Evolutionary conservation across 352 stramenopile genomes (phyloP), one percentile per base, ranked within the genome.

Genomic region (Globisporangium alternatum): DNA sequence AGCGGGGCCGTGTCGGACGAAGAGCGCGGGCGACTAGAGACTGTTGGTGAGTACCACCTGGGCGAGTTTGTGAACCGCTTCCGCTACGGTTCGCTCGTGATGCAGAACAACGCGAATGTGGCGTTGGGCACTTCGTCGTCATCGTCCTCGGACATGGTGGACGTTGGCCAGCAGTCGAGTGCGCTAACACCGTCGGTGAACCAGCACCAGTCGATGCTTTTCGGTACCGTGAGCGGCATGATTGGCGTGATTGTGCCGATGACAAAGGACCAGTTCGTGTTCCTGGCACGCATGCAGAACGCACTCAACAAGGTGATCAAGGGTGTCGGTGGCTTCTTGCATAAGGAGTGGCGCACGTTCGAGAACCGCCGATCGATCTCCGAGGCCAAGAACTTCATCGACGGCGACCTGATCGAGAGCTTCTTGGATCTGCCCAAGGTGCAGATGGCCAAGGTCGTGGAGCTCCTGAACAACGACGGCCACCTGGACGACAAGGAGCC

Each of bases 61-160:
- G 97, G 96, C 13, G 96, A 99, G 66, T 98, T 98, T 68, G 88
- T 97, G 21, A 99, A 99, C 69, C 96, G 95, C 31, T 98, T 99
- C 69, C 87, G 93, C 58, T 90, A 90, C 66, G 97, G 97, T 33
- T 98, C 90, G 33, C 78, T 99, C 0, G 95, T 98, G 12, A 98
- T 99, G 95, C 90, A 97, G 70, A 89, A 90, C 61, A 85, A 78
- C 44, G 30, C 35, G 39, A 45, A 15, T 17, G 41, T 45, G 17
- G 41, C 41, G 13, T 33, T 45, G 31, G 21, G 12, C 39, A 30
- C 56, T 19, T 53, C 49, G 43, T 41, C 52, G 43, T 54, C 56
- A 33, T 56, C 39, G 15, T 39, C 65, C 8, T 70, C 72, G 22
- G 76, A 81, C 12, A 88, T 90, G 81, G 74, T 89, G 21, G 81